Evolutionary conservation across 2,329 filamentous ascomycete genomes (phyloP).

Genomic region (Plenodomus lindquistii): DNA sequence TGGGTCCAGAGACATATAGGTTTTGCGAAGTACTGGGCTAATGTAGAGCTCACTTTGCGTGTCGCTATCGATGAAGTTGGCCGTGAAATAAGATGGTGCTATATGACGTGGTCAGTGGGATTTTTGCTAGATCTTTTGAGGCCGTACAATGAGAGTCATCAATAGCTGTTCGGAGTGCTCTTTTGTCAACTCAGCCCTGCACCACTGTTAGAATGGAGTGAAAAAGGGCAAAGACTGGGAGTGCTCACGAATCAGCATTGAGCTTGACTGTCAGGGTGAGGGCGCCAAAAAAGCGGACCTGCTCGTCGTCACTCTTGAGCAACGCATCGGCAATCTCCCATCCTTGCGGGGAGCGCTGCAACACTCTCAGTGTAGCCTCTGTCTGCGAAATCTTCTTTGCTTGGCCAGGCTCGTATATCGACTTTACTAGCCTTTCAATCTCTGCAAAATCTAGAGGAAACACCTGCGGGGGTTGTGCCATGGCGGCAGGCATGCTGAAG

Average conservation of each 20-base stretch:
- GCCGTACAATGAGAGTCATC: slow-evolving; percentile 40
- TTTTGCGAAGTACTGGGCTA: slow-evolving; percentile 75
- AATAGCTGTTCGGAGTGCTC: slow-evolving; percentile 42
- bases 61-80: slow-evolving; percentile 62
- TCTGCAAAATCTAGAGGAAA: slow-evolving; percentile 39
- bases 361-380: slow-evolving; percentile 74
- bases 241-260: slow-evolving; percentile 81
- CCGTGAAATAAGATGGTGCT: slow-evolving; percentile 37
- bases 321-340: slow-evolving; percentile 85
- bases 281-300: slow-evolving; percentile 89
- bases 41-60: slow-evolving; percentile 75
- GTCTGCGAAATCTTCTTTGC: slow-evolving; percentile 55
- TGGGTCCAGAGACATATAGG: slow-evolving; percentile 69
- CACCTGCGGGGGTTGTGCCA: slow-evolving; percentile 8
- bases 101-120: slow-evolving; percentile 9
- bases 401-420: slow-evolving; percentile 54
- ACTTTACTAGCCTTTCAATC: slow-evolving; percentile 53
- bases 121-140: neutral
- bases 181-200: slow-evolving; percentile 35
- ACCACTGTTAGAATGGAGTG: slow-evolving; percentile 7
- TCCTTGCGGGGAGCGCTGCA: slow-evolving; percentile 79
- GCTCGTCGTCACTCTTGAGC: slow-evolving; percentile 68
- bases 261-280: slow-evolving; percentile 93
- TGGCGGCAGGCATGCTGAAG: slow-evolving; percentile 25
- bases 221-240: neutral